Evolutionary conservation across 2,329 filamentous ascomycete genomes (phyloP).

Genomic region (Acrodontium crateriforme): DNA sequence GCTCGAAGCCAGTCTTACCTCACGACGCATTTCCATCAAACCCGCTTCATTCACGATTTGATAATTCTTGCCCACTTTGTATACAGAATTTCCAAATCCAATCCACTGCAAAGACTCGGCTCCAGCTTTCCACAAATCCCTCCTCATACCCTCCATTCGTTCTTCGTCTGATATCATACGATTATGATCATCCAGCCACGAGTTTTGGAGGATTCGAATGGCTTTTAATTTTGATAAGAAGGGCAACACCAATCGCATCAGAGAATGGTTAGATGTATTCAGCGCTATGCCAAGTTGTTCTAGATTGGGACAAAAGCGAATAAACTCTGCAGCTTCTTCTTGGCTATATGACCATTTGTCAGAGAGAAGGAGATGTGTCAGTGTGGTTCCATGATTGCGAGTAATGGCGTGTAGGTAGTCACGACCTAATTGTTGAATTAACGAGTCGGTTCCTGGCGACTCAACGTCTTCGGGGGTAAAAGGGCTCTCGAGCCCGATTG

Average conservation of each 20-base stretch:
- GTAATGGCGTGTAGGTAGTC: slow-evolving; percentile 40
- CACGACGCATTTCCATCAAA: slow-evolving; percentile 10
- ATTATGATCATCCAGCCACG: slow-evolving; percentile 8
- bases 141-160: slow-evolving; percentile 19
- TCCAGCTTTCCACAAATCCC: slow-evolving; percentile 7
- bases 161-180: slow-evolving; percentile 10
- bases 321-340: slow-evolving; percentile 35
- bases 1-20: slow-evolving; percentile 19
- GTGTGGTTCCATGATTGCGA: slow-evolving; percentile 34
- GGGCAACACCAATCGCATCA: slow-evolving; percentile 18
- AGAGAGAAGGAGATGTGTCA: slow-evolving; percentile 44
- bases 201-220: slow-evolving; percentile 26
- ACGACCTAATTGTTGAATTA: slow-evolving; percentile 26
- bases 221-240: slow-evolving; percentile 27
- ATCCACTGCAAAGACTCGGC: slow-evolving; percentile 22
- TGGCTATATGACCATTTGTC: slow-evolving; percentile 41
- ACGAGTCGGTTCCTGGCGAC: too few species aligned
- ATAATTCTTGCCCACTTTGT: slow-evolving; percentile 19
- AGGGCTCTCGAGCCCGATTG: slow-evolving; percentile 1
- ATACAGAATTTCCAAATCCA: slow-evolving; percentile 26
- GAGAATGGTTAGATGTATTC: slow-evolving; percentile 44
- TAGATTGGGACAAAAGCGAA: slow-evolving; percentile 41
- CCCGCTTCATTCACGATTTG: slow-evolving; percentile 13
- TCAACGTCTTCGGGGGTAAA: slow-evolving; percentile 1
- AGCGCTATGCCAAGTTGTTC: slow-evolving; percentile 44